phyloP scores from a whole-genome alignment of 176 grass and related monocot species.

The Oryza glumipatula region DNA sequence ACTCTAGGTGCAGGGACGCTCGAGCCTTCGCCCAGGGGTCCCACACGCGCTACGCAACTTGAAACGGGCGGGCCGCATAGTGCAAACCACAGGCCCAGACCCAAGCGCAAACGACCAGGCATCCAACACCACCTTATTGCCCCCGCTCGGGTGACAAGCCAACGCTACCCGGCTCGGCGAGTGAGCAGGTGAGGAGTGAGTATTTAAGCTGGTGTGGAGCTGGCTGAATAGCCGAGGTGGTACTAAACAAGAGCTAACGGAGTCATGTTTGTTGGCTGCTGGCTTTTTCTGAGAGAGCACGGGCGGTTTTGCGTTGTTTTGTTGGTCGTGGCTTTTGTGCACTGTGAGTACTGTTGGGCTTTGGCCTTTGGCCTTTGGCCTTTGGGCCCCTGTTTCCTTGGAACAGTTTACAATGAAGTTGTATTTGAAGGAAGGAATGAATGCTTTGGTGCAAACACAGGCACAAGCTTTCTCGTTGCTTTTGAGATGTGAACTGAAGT shows the following conservation, averaged over 20 bases:
- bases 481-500: too few species aligned
- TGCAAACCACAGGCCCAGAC: neutral
- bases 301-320: too few species aligned
- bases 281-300: too few species aligned
- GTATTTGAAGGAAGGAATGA: too few species aligned
- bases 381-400: too few species aligned
- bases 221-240: neutral
- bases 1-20: neutral
- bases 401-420: too few species aligned
- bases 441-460: too few species aligned
- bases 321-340: too few species aligned
- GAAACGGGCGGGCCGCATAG: neutral
- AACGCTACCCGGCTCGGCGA: neutral
- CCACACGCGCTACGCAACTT: slow-evolving; percentile 36
- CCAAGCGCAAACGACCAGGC: neutral
- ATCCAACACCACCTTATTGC: slow-evolving; percentile 36
- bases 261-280: too few species aligned
- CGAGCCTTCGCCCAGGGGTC: neutral
- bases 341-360: too few species aligned
- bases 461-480: too few species aligned
- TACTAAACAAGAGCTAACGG: neutral
- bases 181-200: neutral
- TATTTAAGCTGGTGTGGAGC: neutral
- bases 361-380: too few species aligned
- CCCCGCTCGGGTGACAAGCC: neutral